Percentiles rank a stretch among this genome's conserved stretches.
Conservation (phyloP, 805 yeast species). For the Kodamaea nitidulidarum region DNA sequence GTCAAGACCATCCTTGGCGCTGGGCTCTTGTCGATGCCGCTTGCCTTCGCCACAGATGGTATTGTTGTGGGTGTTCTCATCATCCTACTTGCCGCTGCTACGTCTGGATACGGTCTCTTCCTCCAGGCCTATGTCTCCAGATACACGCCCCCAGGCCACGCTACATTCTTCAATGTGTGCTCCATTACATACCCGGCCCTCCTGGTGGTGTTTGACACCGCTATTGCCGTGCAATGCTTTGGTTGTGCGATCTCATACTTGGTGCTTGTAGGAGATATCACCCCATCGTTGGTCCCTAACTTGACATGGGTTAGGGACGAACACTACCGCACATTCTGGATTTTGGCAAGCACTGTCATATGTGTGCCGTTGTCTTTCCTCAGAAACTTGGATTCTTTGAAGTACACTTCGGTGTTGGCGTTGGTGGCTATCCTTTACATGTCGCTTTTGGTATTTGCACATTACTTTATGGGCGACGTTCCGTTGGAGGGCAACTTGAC, state of each 20-base stretch:
- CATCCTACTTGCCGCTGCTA: conserved; percentile 56
- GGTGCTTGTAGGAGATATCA: conserved; percentile 66
- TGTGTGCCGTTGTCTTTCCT: conserved; percentile 68
- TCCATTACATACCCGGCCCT: conserved; percentile 57
- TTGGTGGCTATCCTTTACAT: conserved; percentile 76
- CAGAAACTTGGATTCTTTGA: conserved; percentile 73
- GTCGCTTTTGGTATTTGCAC: conserved; percentile 67
- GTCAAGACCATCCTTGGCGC: conserved; percentile 61
- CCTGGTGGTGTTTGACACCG: conserved; percentile 59
- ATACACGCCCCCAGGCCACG: conserved; percentile 50
- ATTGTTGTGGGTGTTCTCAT: conserved; percentile 43
- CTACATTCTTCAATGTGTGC: conserved; percentile 67
- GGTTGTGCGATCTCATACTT: conserved; percentile 67
- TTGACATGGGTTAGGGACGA: conserved; percentile 19
- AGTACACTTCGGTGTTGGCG: conserved; percentile 82
- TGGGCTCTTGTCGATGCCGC: conserved; percentile 71
- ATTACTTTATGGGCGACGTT: conserved; percentile 58
- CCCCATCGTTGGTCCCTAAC: conserved; percentile 51
- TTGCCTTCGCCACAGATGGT: conserved; percentile 54
- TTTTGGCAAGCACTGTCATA: conserved; percentile 41
- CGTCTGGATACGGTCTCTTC: conserved; percentile 66
- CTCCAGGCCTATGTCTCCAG: conserved; percentile 55
- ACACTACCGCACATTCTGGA: conserved; percentile 53
- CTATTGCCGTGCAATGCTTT: conserved; percentile 67
- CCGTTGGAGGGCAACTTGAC: conserved; percentile 18